Conservation (phyloP, 2,329 filamentous ascomycete species). For the Aspergillus thermomutatus region DNA sequence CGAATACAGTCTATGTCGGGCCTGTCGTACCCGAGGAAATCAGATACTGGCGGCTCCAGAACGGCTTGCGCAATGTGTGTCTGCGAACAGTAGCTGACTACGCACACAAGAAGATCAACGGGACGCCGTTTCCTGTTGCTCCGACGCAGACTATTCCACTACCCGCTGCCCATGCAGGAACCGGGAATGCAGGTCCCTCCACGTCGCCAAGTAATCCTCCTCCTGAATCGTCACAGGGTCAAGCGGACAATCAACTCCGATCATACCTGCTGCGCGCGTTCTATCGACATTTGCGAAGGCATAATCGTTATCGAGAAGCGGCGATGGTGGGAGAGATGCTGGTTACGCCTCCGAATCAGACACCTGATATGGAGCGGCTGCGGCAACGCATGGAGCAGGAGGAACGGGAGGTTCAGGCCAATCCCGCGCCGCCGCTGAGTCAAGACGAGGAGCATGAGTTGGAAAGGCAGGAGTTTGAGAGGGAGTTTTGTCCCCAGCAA, state of each 20-base stretch:
- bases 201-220: neutral
- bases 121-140: neutral
- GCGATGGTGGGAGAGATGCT: neutral
- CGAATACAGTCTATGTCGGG: conserved; percentile 26
- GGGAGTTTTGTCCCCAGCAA: neutral
- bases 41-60: conserved; percentile 10
- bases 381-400: neutral
- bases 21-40: conserved; percentile 13
- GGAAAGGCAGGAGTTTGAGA: neutral
- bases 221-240: neutral
- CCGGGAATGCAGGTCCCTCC: neutral
- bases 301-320: neutral
- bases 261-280: neutral
- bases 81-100: conserved; percentile 7
- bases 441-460: neutral
- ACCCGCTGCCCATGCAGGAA: neutral
- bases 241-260: neutral
- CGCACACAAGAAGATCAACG: conserved; percentile 1
- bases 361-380: neutral
- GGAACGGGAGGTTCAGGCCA: neutral
- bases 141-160: neutral
- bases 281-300: neutral
- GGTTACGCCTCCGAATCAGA: neutral
- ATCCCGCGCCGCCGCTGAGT: neutral
- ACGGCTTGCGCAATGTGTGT: conserved; percentile 1